Evolutionary conservation across 306 rosid species (phyloP).

Genomic region (Boehmeria nivea): DNA sequence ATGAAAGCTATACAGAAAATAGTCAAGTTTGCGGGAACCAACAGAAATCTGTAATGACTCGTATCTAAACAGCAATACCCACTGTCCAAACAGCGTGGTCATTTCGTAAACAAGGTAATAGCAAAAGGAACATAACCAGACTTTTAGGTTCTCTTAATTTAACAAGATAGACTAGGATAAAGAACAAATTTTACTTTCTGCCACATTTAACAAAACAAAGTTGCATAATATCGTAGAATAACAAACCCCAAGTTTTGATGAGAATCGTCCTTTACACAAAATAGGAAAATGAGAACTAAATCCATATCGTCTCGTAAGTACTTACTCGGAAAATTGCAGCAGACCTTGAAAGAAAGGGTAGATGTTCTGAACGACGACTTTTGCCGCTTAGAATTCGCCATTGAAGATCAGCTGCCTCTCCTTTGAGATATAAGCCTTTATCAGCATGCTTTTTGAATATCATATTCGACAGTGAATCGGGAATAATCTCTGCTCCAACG

Average conservation of each 20-base stretch:
- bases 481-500: conserved; percentile 60
- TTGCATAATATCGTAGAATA: too few relatives aligned
- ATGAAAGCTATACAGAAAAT: background rate
- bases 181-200: too few relatives aligned
- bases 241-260: too few relatives aligned
- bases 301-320: background rate
- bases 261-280: too few relatives aligned
- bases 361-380: conserved; percentile 82
- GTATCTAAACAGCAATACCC: background rate
- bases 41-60: too few relatives aligned
- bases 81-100: too few relatives aligned
- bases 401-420: conserved; percentile 48
- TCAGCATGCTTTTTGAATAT: conserved; percentile 66
- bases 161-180: too few relatives aligned
- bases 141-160: too few relatives aligned
- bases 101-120: too few relatives aligned
- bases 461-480: conserved; percentile 44
- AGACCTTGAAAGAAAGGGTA: conserved; percentile 87
- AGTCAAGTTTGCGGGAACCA: conserved; percentile 2
- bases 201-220: too few relatives aligned
- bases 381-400: conserved; percentile 96
- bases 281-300: too few relatives aligned
- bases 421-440: conserved; percentile 56
- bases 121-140: too few relatives aligned
- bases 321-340: conserved; percentile 94